Evolutionary conservation across 164 flowering plant genomes (phyloP).

Genomic region (Saururus chinensis): DNA sequence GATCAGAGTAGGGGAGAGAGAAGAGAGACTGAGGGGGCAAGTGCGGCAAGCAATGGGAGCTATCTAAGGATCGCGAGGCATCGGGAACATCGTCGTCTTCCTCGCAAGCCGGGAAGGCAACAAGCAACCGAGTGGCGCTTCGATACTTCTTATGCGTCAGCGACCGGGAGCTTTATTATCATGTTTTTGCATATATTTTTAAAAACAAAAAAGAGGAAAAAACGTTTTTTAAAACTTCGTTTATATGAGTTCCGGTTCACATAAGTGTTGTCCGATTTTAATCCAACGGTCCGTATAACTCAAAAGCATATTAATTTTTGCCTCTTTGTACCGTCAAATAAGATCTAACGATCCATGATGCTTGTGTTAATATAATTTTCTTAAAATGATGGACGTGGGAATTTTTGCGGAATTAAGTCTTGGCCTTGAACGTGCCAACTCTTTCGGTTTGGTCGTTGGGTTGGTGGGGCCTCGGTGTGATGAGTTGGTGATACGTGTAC

Average conservation of each 20-base stretch:
- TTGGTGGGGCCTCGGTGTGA: too few relatives aligned
- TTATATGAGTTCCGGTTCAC: too few relatives aligned
- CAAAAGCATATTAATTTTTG: too few relatives aligned
- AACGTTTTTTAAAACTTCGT: too few relatives aligned
- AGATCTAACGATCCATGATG: too few relatives aligned
- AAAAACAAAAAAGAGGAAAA: not conserved
- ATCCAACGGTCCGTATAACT: too few relatives aligned
- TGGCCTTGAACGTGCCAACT: not conserved
- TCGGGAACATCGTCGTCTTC: conserved; percentile 1
- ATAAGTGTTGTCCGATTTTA: too few relatives aligned
- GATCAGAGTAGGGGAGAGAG: conserved; percentile 1
- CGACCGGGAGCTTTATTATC: not conserved
- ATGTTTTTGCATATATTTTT: too few relatives aligned
- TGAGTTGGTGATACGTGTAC: too few relatives aligned
- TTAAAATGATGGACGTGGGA: not conserved
- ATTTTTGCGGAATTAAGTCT: not conserved
- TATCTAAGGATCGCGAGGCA: not conserved
- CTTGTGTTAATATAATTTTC: too few relatives aligned
- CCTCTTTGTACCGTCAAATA: too few relatives aligned
- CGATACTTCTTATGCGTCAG: conserved; percentile 3
- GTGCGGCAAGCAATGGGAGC: not conserved
- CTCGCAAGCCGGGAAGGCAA: not conserved
- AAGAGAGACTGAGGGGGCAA: not conserved
- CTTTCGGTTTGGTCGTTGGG: conserved; percentile 4
- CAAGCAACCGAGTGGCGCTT: not conserved